A percentile compares a stretch with the other conserved stretches of the same genome.
Evolutionary conservation across 2,329 filamentous ascomycete species (phyloP).

Genomic region (Alternaria alternata): DNA sequence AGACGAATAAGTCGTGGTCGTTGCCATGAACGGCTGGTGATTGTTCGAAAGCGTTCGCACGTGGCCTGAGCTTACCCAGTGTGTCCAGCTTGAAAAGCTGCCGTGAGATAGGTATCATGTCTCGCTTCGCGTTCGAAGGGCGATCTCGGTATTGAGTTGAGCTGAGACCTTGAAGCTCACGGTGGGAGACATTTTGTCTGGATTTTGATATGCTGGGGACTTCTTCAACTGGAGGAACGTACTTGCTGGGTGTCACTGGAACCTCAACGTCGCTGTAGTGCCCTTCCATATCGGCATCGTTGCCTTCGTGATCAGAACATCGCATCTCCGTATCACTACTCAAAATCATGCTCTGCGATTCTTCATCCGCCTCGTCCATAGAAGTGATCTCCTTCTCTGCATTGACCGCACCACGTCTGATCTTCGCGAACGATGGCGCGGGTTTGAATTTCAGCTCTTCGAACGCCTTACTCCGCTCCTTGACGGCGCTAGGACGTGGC

Average conservation of each 20-base stretch:
- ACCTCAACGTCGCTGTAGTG: background rate
- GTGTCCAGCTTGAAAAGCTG: background rate
- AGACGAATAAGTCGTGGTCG: background rate
- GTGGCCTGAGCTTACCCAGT: background rate
- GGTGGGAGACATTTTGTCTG: background rate
- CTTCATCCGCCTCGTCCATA: background rate
- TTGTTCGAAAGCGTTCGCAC: background rate
- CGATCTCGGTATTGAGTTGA: background rate
- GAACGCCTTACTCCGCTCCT: background rate
- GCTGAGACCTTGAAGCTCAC: background rate
- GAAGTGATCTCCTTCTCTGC: background rate
- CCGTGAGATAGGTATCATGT: background rate
- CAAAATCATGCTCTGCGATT: background rate
- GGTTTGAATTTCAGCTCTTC: background rate
- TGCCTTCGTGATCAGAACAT: background rate
- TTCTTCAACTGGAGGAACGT: background rate
- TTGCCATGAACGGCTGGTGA: background rate
- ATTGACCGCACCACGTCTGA: background rate
- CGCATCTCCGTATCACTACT: background rate
- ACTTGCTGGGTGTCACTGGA: background rate
- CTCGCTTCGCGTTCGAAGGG: background rate
- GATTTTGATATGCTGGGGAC: background rate
- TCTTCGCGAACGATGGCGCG: background rate
- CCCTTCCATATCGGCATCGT: background rate
- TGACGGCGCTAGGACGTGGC: background rate